Conservation (phyloP, 371 early-diverging fungal genomes). For the Lichtheimia ornata region DNA sequence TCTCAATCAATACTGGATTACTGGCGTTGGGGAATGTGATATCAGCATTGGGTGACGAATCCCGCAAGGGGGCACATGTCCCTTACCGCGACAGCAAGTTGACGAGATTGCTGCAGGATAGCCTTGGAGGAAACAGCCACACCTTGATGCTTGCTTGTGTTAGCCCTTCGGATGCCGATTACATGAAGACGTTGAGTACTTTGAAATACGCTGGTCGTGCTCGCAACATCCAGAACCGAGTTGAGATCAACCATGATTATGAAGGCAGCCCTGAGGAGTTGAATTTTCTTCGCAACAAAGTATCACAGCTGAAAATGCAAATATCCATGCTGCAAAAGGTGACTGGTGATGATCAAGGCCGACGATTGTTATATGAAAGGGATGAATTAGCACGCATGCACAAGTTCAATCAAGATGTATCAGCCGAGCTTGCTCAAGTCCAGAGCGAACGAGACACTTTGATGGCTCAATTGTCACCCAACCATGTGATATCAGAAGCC, state of each 20-base stretch:
- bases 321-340: slow-evolving; percentile 32
- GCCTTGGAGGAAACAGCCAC: slow-evolving; percentile 89
- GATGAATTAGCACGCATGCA: slow-evolving; percentile 42
- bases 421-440: slow-evolving; percentile 40
- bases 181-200: slow-evolving; percentile 87
- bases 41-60: slow-evolving; percentile 89
- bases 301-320: slow-evolving; percentile 60
- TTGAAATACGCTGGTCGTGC: slow-evolving; percentile 89
- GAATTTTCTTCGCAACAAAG: slow-evolving; percentile 57
- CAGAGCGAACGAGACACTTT: slow-evolving; percentile 53
- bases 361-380: slow-evolving; percentile 6
- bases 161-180: slow-evolving; percentile 71
- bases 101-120: slow-evolving; percentile 87
- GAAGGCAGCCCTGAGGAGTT: slow-evolving; percentile 41
- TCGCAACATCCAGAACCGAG: slow-evolving; percentile 81
- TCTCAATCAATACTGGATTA: slow-evolving; percentile 95
- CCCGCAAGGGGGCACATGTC: slow-evolving; percentile 59
- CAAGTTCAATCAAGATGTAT: slow-evolving; percentile 31
- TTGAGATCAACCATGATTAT: slow-evolving; percentile 34
- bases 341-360: not conserved
- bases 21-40: slow-evolving; percentile 97
- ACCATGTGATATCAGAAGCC: slow-evolving; percentile 13
- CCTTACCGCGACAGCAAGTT: slow-evolving; percentile 98
- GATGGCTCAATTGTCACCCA: slow-evolving; percentile 31
- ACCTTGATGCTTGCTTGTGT: slow-evolving; percentile 93